Evolutionary conservation across 129 eudicot species (phyloP).

Genomic region (Chrysanthemum lavandulifolium): DNA sequence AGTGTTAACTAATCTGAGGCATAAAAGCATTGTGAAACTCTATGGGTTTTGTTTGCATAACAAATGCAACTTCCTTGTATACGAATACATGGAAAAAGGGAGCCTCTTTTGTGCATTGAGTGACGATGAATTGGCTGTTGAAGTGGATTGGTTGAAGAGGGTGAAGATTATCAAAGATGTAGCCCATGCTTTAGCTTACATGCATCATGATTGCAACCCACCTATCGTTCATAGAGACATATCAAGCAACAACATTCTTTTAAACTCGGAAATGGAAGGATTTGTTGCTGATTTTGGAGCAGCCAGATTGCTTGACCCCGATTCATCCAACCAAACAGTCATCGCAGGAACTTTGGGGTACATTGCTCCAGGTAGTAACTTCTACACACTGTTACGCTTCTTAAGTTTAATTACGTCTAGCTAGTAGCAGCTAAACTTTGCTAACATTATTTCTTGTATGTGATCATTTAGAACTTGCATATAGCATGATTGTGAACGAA

Average conservation of each 20-base stretch:
- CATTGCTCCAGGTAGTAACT: too few species aligned
- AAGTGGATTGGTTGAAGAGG: constrained; percentile 40
- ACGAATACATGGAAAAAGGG: constrained; percentile 41
- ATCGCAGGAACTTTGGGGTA: too few species aligned
- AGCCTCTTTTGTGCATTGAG: constrained; percentile 38
- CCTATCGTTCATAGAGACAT: constrained; percentile 43
- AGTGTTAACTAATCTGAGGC: constrained; percentile 26
- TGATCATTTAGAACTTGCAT: too few species aligned
- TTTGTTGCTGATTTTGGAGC: too few species aligned
- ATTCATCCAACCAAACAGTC: too few species aligned
- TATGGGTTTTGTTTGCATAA: constrained; percentile 36
- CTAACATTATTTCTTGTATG: too few species aligned
- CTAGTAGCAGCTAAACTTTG: too few species aligned
- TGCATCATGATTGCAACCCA: constrained; percentile 41
- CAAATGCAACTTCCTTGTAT: constrained; percentile 33
- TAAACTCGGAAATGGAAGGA: too few species aligned
- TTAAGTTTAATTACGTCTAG: too few species aligned
- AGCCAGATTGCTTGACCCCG: too few species aligned
- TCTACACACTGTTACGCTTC: too few species aligned
- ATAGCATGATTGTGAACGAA: too few species aligned
- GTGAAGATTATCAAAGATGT: constrained; percentile 36
- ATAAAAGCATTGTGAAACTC: constrained; percentile 30
- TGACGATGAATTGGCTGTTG: constrained; percentile 16
- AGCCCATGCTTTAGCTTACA: constrained; percentile 38
- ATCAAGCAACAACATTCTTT: constrained; percentile 41